Conservation (phyloP, 208 protist genomes). For the Trypanosoma vivax region DNA sequence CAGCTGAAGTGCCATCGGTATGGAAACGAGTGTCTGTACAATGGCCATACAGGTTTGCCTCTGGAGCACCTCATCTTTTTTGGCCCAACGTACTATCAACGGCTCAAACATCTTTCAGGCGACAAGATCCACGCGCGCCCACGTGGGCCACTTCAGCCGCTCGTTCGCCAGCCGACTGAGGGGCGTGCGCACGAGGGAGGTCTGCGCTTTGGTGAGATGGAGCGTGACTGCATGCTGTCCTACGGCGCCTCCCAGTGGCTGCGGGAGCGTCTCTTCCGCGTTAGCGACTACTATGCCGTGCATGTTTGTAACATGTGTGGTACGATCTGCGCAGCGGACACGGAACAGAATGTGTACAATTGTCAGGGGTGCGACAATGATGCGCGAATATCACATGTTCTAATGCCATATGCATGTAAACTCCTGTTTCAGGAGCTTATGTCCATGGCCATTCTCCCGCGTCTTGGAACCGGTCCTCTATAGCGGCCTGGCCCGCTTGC, state of each 20-base stretch:
- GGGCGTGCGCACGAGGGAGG: conserved; percentile 93
- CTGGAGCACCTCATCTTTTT: conserved; percentile 92
- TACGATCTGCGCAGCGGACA: conserved; percentile 87
- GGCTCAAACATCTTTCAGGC: conserved; percentile 96
- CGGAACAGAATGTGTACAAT: conserved; percentile 66
- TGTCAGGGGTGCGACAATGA: conserved; percentile 87
- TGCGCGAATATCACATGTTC: conserved; percentile 84
- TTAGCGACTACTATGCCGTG: conserved; percentile 87
- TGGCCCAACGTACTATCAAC: conserved; percentile 97
- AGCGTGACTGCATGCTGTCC: conserved; percentile 96
- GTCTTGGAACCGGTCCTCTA: conserved; percentile 54
- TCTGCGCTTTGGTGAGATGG: conserved; percentile 97
- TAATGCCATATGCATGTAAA: conserved; percentile 96
- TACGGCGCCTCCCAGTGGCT: conserved; percentile 92
- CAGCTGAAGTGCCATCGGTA: conserved; percentile 68
- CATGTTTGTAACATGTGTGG: conserved; percentile 94
- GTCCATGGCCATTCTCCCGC: conserved; percentile 93
- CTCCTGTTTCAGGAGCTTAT: conserved; percentile 97
- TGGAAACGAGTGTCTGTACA: conserved; percentile 93
- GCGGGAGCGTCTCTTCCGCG: conserved; percentile 86
- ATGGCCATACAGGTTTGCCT: conserved; percentile 92
- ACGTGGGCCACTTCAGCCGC: conserved; percentile 83
- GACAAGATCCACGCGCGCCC: conserved; percentile 93
- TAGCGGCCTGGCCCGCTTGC: conserved; percentile 24
- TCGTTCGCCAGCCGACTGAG: conserved; percentile 94